Evolutionary conservation across 225 moss, liverwort and hornwort species (phyloP).

Genomic region (Marchantia polymorpha): DNA sequence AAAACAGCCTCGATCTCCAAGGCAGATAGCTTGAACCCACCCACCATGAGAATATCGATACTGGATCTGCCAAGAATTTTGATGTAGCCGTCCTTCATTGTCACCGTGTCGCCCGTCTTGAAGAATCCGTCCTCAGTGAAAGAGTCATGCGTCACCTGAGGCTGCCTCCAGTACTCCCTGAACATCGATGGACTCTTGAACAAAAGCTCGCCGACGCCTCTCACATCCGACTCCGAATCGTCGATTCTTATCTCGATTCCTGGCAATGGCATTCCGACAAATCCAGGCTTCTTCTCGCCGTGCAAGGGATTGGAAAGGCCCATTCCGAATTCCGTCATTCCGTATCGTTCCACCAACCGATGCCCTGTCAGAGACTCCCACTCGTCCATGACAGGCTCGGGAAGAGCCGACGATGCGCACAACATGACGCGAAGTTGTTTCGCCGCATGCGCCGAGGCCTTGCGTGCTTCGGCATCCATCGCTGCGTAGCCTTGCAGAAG

Average conservation of each 20-base stretch:
- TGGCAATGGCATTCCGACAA: constrained; percentile 72
- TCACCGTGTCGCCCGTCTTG: constrained; percentile 77
- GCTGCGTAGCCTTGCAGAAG: constrained; percentile 77
- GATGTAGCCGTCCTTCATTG: constrained; percentile 58
- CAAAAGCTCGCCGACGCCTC: constrained; percentile 65
- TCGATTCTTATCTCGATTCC: constrained; percentile 64
- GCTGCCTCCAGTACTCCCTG: constrained; percentile 78
- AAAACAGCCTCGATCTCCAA: constrained; percentile 88
- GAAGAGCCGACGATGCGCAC: constrained; percentile 93
- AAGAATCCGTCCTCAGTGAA: constrained; percentile 79
- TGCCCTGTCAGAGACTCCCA: constrained; percentile 75
- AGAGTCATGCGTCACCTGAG: constrained; percentile 64
- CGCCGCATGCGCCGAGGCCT: constrained; percentile 60
- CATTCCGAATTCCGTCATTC: constrained; percentile 99
- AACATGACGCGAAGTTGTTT: constrained; percentile 73
- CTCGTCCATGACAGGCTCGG: constrained; percentile 86
- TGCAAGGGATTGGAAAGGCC: constrained; percentile 75
- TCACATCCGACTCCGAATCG: constrained; percentile 43
- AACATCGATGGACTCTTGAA: constrained; percentile 88
- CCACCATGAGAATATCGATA: constrained; percentile 87
- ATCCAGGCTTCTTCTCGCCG: constrained; percentile 77
- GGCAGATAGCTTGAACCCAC: constrained; percentile 83
- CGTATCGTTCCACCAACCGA: constrained; percentile 86
- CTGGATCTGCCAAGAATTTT: constrained; percentile 90
- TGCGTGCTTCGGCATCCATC: constrained; percentile 61